Evolutionary conservation across 306 rosid genomes (phyloP), one percentile per base, ranked within the genome.

Genomic region (Sindora glabra): DNA sequence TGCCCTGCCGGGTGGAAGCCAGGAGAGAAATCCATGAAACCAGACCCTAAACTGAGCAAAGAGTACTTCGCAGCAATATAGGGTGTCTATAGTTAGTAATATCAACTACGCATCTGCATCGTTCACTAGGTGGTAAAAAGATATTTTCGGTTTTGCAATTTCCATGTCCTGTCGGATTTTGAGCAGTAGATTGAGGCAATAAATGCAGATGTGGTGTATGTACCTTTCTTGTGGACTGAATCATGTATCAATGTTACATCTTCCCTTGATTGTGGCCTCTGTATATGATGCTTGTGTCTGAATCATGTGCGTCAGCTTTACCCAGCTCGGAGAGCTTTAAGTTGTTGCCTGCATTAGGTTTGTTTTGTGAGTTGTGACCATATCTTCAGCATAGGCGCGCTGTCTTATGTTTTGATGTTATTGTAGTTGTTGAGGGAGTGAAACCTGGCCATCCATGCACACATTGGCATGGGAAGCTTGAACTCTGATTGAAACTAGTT

Each of bases 1-100:
- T 90, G 97, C 83, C 95, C 97, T 3, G 95, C 97, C 30, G 95
- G 95, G 49, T 90, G 97, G 97, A 90, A 90, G 83, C 97, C 97
- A 5, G 97, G 97, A 53, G 97, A 90, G 75, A 90, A 87, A 64
- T 90, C 96, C 71, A 90, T 85, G 97, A 90, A 90, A 86, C 97
- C 97, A 26, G 97, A 90, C 74, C 97, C 97, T 45, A 90, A 90
- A 79, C 81, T 76, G 64, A 90, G 97, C 91, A 87, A 90, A 65
- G 97, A 90, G 54, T 90, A 90, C 81, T 90, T 90, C 47, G 62
- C 95, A 1, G 95, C 97, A 48, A 77, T 90, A 62, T 86, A 84
- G 64, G 21, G 14, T 30, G 62, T 1, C 23, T 64, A 25, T 24
- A 42, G 56, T 62, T 25, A 68, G 49, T 62, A 63, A 46, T 39